Percentiles rank a stretch among this genome's conserved stretches.
These are phyloP conservation scores for Picochlorum sp. DNA, from an alignment of 139 green algal species.

Conservation along the genomic window DNA sequence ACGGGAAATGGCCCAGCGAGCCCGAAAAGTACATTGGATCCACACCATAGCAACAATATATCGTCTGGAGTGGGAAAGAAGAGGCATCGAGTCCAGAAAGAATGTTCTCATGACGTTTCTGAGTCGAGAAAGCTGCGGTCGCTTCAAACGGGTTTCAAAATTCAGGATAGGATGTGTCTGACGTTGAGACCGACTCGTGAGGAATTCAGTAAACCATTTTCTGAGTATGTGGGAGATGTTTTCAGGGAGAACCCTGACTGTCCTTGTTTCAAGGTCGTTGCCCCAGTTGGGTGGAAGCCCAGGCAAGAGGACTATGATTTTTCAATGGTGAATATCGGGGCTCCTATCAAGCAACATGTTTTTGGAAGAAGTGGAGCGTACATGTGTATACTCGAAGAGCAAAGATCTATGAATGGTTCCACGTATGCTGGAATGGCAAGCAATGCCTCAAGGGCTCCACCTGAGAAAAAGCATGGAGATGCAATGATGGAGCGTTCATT, in stretches of 20 bases:
- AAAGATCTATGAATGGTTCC: conserved; percentile 22
- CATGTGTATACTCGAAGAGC: conserved; percentile 33
- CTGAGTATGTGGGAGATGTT: conserved; percentile 16
- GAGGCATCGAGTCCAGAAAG: too few relatives aligned
- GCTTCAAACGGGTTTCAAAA: too few relatives aligned
- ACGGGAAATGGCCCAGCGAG: too few relatives aligned
- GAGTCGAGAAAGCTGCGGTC: too few relatives aligned
- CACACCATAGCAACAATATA: too few relatives aligned
- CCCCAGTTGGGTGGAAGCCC: conserved; percentile 15
- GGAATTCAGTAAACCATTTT: not conserved
- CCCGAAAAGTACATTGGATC: too few relatives aligned
- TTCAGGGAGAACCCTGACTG: conserved; percentile 22
- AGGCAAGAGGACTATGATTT: conserved; percentile 7
- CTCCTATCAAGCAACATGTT: conserved; percentile 33
- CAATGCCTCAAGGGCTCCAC: not conserved
- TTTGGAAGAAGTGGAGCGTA: conserved; percentile 29
- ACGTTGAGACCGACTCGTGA: not conserved
- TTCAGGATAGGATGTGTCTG: not conserved
- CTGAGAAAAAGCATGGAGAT: conserved; percentile 9
- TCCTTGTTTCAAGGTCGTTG: conserved; percentile 22
- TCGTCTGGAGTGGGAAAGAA: too few relatives aligned
- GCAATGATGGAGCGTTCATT: conserved; percentile 51
- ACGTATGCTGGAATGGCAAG: conserved; percentile 16
- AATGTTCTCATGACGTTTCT: too few relatives aligned
- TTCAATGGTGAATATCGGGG: conserved; percentile 14